Percentiles rank a stretch among this genome's conserved stretches.
phyloP scores from a whole-genome alignment of 306 rosid species.

The Psophocarpus tetragonolobus region DNA sequence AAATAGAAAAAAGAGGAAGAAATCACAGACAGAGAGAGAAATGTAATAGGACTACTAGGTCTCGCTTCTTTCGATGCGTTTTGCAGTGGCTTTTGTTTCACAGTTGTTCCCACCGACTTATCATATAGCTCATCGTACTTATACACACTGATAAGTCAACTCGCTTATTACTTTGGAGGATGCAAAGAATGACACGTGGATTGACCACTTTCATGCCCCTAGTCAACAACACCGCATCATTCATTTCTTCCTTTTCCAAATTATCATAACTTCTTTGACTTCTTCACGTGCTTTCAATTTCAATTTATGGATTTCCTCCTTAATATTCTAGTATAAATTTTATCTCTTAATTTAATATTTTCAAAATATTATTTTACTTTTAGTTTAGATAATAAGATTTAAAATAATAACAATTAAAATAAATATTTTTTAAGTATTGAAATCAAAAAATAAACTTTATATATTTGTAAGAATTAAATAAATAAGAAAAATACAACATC shows the following conservation, averaged over 20 bases:
- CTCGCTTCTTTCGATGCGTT: conserved; percentile 63
- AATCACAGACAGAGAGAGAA: not conserved
- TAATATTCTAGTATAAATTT: too few relatives aligned
- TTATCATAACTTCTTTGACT: not conserved
- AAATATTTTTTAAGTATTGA: too few relatives aligned
- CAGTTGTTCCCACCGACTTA: conserved; percentile 35
- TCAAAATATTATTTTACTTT: too few relatives aligned
- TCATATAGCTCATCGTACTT: conserved; percentile 2
- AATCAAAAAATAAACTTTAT: too few relatives aligned
- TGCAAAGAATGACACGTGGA: conserved; percentile 10
- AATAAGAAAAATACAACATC: too few relatives aligned
- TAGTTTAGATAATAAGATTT: too few relatives aligned
- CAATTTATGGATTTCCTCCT: too few relatives aligned
- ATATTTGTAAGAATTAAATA: too few relatives aligned
- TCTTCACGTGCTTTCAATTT: not conserved
- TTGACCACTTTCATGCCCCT: not conserved
- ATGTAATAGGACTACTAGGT: conserved; percentile 30
- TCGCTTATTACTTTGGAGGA: fast-evolving
- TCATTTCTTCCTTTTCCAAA: not conserved
- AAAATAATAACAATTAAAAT: too few relatives aligned
- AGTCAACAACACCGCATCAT: conserved; percentile 6
- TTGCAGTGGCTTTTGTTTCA: conserved; percentile 28
- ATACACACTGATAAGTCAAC: fast-evolving
- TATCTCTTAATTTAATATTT: too few relatives aligned
- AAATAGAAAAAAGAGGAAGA: not conserved